Evolutionary conservation across 2,329 filamentous ascomycete genomes (phyloP).

Genomic region (Phialocephala subalpina): DNA sequence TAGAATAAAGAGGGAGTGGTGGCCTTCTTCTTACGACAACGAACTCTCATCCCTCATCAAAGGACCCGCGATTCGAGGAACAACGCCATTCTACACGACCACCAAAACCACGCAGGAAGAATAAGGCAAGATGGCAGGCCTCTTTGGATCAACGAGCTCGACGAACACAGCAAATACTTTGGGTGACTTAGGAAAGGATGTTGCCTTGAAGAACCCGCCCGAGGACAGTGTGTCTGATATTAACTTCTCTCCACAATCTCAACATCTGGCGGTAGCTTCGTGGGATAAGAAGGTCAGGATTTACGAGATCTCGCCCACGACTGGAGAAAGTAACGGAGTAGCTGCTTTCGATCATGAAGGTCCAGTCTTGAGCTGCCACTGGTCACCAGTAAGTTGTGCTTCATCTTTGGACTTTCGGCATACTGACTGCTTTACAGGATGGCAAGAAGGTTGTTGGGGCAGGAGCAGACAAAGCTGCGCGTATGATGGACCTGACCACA

Average conservation of each 20-base stretch:
- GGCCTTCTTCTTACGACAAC: not conserved
- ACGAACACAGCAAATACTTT: constrained; percentile 71
- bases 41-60: constrained; percentile 9
- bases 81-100: constrained; percentile 4
- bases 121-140: constrained; percentile 64
- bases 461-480: constrained; percentile 90
- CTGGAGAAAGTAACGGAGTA: constrained; percentile 83
- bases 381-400: constrained; percentile 75
- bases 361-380: constrained; percentile 85
- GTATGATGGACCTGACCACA: constrained; percentile 83
- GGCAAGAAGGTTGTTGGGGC: constrained; percentile 87
- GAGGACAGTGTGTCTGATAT: constrained; percentile 91
- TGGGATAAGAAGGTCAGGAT: constrained; percentile 99
- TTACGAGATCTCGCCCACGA: constrained; percentile 80
- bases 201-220: constrained; percentile 79
- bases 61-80: constrained; percentile 1
- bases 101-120: not conserved
- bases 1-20: constrained; percentile 9
- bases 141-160: constrained; percentile 62
- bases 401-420: not conserved
- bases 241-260: constrained; percentile 77
- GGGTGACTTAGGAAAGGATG: constrained; percentile 90
- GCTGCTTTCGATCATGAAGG: constrained; percentile 86
- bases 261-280: constrained; percentile 88
- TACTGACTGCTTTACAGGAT: constrained; percentile 64